These are phyloP conservation scores for Termitomyces sp. DNA, from an alignment of 768 basidiomycete genomes.

Conservation along the genomic window DNA sequence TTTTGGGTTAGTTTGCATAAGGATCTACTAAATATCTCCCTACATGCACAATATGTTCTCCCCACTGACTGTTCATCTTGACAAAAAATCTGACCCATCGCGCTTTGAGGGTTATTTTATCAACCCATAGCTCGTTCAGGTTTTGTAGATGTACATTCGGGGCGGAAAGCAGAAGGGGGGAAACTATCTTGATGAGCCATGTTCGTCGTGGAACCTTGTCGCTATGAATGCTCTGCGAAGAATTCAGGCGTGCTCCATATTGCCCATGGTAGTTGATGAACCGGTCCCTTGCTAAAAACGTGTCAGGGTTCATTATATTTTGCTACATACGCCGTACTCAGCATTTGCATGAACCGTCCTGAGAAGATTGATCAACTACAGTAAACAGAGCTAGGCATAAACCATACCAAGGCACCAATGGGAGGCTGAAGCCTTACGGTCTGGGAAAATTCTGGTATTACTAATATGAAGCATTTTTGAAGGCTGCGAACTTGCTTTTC, in stretches of 20 bases:
- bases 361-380: background rate
- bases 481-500: background rate
- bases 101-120: constrained; percentile 30
- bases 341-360: constrained; percentile 3
- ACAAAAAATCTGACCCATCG: constrained; percentile 36
- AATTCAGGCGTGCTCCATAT: constrained; percentile 34
- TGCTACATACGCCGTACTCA: background rate
- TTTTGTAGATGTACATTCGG: constrained; percentile 37
- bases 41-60: constrained; percentile 16
- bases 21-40: background rate
- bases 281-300: constrained; percentile 12
- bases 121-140: constrained; percentile 44
- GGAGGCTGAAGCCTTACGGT: background rate
- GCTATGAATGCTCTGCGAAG: constrained; percentile 19
- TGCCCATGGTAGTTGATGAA: constrained; percentile 42
- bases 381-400: background rate
- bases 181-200: constrained; percentile 40
- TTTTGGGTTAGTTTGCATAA: constrained; percentile 24
- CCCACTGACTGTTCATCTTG: constrained; percentile 25
- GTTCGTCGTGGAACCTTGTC: constrained; percentile 18
- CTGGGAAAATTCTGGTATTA: background rate
- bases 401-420: constrained; percentile 11
- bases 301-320: background rate
- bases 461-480: background rate
- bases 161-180: constrained; percentile 37